Evolutionary conservation across 2,329 filamentous ascomycete species (phyloP), one percentile per base, ranked within the genome.

Genomic region (Bipolaris bicolor): DNA sequence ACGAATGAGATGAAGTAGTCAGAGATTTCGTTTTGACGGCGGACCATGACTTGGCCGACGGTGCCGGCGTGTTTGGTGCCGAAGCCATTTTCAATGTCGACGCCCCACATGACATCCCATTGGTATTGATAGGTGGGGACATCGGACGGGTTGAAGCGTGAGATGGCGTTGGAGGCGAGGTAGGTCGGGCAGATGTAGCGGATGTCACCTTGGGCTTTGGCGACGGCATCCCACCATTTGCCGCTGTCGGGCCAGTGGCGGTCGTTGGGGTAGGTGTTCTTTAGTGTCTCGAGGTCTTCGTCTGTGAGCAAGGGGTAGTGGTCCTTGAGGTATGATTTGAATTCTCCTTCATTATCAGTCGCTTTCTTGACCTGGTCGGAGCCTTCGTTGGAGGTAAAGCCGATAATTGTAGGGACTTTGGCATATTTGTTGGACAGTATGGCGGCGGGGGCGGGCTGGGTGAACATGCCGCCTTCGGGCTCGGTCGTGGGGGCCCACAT

Each of bases 261-360:
- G 47, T 74, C 71, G 49, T 74, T 74, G n/a, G 70, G 70, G 45
- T 72, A 74, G 9, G 63, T 69, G 2, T 63, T 58, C 2, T 52
- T 65, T 18, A 74, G 64, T 2, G 64, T 57, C 29, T 62, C 55
- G 26, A 83, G 79, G 40, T 81, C 82, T 55, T 83, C 81, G 65
- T 84, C 82, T 3, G 84, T 77, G 2, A 85, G 77, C 0, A 84
- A 72, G 4, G 85, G 78, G 34, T 82, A 74, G 58, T 74, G 71
- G 50, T 74, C 70, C 54, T 69, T 68, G 33, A 74, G 61, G 58
- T 74, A 74, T 43, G 61, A 59, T 49, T 70, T 73, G 55, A 74
- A 70, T 13, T 71, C 71, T 73, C 74, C 52, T 76, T 80, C 36
- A 63, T 70, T 55, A 66, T 81, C 65, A 57, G 72, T 64, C 31